phyloP scores from a whole-genome alignment of 768 basidiomycete species.

The Phaeotremella fagi region DNA sequence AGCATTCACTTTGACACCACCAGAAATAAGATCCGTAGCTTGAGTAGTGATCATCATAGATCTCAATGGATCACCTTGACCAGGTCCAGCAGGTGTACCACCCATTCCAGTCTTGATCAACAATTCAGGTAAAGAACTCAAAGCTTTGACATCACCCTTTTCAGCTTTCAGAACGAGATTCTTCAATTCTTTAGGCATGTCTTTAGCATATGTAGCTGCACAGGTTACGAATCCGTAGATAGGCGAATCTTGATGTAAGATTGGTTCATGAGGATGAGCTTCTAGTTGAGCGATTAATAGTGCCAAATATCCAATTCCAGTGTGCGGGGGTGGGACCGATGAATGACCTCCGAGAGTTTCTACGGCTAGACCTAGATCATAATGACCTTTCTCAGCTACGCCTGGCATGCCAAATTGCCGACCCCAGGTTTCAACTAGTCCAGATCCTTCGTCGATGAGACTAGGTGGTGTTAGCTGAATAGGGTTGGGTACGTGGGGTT shows the following conservation, averaged over 20 bases:
- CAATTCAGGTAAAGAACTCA: conserved; percentile 48
- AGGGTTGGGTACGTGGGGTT: background rate
- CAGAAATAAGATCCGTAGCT: conserved; percentile 61
- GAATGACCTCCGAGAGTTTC: conserved; percentile 71
- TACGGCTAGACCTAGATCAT: conserved; percentile 23
- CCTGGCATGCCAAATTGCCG: conserved; percentile 40
- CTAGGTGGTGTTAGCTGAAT: background rate
- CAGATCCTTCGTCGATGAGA: conserved; percentile 81
- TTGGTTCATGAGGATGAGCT: conserved; percentile 53
- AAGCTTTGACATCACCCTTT: conserved; percentile 51
- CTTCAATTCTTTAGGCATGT: conserved; percentile 50
- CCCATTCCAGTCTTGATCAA: conserved; percentile 17
- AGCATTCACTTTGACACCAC: conserved; percentile 62
- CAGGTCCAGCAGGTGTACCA: conserved; percentile 15
- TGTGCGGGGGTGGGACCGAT: conserved; percentile 73
- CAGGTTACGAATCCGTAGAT: conserved; percentile 56
- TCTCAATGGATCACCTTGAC: conserved; percentile 21
- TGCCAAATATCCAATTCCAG: conserved; percentile 72
- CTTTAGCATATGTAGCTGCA: conserved; percentile 58
- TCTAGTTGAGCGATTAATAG: conserved; percentile 65
- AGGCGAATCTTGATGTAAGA: conserved; percentile 35
- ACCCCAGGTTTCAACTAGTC: conserved; percentile 43
- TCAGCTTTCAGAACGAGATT: conserved; percentile 19
- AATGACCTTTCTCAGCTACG: conserved; percentile 46
- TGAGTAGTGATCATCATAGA: conserved; percentile 54